Conservation (phyloP, 2,329 filamentous ascomycete genomes). For the Fusarium sp. region DNA sequence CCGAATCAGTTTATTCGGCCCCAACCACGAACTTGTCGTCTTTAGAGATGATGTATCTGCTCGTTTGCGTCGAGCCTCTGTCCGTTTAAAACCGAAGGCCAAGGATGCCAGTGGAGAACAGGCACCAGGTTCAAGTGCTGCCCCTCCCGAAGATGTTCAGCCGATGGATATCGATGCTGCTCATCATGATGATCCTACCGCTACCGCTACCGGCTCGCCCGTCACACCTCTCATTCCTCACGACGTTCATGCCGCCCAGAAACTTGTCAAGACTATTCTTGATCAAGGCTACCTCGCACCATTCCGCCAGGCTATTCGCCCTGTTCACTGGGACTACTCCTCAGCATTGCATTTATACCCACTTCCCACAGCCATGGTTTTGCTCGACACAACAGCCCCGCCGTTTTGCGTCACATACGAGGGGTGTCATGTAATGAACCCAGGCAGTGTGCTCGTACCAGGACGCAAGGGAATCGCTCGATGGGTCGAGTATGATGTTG, state of each 20-base stretch:
- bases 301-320: constrained; percentile 81
- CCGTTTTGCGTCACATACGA: constrained; percentile 92
- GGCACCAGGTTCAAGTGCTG: constrained; percentile 16
- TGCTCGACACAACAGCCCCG: constrained; percentile 84
- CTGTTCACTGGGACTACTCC: constrained; percentile 90
- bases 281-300: constrained; percentile 91
- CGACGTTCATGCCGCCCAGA: constrained; percentile 70
- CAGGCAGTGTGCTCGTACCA: constrained; percentile 77
- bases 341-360: constrained; percentile 84
- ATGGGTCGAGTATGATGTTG: constrained; percentile 89
- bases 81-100: constrained; percentile 69
- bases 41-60: constrained; percentile 88
- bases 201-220: constrained; percentile 40
- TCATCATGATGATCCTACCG: constrained; percentile 29
- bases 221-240: constrained; percentile 55
- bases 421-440: constrained; percentile 96
- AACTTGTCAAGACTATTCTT: constrained; percentile 88
- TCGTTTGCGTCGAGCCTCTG: constrained; percentile 78
- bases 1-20: constrained; percentile 84
- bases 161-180: constrained; percentile 55
- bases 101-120: constrained; percentile 50
- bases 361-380: constrained; percentile 81
- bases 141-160: constrained; percentile 22
- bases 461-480: constrained; percentile 74
- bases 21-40: constrained; percentile 85